A percentile compares a stretch with the other conserved stretches of the same genome.
Conservation (phyloP, 2,329 filamentous ascomycete species). For the Dothidotthia symphoricarpi region DNA sequence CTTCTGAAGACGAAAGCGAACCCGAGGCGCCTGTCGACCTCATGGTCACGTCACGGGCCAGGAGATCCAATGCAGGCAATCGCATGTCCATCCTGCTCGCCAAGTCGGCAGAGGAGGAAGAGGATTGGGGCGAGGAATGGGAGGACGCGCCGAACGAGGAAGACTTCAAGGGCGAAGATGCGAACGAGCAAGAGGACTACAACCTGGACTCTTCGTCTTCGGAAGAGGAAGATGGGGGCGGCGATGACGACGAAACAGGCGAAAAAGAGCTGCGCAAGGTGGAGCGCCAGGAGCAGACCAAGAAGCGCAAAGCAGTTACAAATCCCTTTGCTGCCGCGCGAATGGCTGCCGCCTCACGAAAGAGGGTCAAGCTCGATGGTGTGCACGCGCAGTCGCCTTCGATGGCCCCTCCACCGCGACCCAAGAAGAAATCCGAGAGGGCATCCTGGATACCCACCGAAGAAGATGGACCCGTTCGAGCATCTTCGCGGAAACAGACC, state of each 20-base stretch:
- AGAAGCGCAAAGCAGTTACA: slow-evolving; percentile 76
- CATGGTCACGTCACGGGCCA: slow-evolving; percentile 41
- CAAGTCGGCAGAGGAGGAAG: slow-evolving; percentile 37
- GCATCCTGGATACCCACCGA: slow-evolving; percentile 66
- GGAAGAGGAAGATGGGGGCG: slow-evolving; percentile 67
- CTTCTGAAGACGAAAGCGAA: slow-evolving; percentile 29
- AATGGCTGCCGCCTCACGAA: slow-evolving; percentile 40
- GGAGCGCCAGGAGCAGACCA: slow-evolving; percentile 61
- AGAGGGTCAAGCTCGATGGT: slow-evolving; percentile 42
- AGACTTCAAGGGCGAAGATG: slow-evolving; percentile 52
- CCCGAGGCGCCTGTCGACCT: slow-evolving; percentile 32
- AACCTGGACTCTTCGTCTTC: slow-evolving; percentile 78
- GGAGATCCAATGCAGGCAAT: slow-evolving; percentile 43
- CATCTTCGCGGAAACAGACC: slow-evolving; percentile 62
- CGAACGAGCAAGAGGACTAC: slow-evolving; percentile 65
- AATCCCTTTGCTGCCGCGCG: slow-evolving; percentile 39
- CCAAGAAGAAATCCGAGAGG: slow-evolving; percentile 69
- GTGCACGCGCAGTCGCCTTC: slow-evolving; percentile 45
- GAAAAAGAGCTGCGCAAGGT: slow-evolving; percentile 82
- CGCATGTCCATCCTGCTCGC: slow-evolving; percentile 43
- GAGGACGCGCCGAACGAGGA: slow-evolving; percentile 63
- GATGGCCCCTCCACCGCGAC: slow-evolving; percentile 48
- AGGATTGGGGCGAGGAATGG: slow-evolving; percentile 54
- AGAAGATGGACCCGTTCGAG: slow-evolving; percentile 61
- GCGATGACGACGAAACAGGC: slow-evolving; percentile 76